Conservation (phyloP, 2,329 filamentous ascomycete species). For the Bipolaris cookei region DNA sequence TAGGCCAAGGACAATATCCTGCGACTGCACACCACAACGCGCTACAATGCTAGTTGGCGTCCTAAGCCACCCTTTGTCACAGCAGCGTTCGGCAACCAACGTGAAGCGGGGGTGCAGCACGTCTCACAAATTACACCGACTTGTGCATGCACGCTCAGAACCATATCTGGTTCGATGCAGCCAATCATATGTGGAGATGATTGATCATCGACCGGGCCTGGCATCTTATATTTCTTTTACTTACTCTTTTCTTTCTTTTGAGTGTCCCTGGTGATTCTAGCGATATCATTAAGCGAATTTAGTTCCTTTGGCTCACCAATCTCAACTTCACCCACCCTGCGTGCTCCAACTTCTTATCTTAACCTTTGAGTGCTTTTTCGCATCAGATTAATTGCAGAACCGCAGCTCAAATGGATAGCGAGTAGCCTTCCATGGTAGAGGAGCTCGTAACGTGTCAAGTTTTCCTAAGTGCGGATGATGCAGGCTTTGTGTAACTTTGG, state of each 20-base stretch:
- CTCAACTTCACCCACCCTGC: neutral
- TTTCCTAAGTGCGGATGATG: neutral
- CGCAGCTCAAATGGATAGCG: neutral
- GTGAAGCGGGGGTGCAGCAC: constrained; percentile 8
- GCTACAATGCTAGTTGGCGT: neutral
- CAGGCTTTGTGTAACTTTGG: neutral
- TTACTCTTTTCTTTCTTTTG: constrained; percentile 3
- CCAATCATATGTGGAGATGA: neutral
- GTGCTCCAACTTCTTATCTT: neutral
- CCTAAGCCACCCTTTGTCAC: constrained; percentile 7
- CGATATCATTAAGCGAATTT: constrained; percentile 3
- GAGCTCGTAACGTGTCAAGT: neutral
- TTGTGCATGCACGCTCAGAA: constrained; percentile 2
- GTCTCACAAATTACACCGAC: constrained; percentile 5
- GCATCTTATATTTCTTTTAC: neutral
- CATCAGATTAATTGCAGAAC: neutral
- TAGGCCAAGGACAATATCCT: neutral
- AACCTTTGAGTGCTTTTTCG: neutral
- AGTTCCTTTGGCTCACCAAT: neutral
- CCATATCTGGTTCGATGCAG: neutral
- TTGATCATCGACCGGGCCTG: neutral
- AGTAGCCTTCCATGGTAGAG: neutral
- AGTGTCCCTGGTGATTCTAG: constrained; percentile 1
- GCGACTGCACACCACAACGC: neutral
- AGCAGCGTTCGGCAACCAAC: constrained; percentile 5